phyloP scores from a whole-genome alignment of 2,329 filamentous ascomycete genomes.

The Colletotrichum tabaci region DNA sequence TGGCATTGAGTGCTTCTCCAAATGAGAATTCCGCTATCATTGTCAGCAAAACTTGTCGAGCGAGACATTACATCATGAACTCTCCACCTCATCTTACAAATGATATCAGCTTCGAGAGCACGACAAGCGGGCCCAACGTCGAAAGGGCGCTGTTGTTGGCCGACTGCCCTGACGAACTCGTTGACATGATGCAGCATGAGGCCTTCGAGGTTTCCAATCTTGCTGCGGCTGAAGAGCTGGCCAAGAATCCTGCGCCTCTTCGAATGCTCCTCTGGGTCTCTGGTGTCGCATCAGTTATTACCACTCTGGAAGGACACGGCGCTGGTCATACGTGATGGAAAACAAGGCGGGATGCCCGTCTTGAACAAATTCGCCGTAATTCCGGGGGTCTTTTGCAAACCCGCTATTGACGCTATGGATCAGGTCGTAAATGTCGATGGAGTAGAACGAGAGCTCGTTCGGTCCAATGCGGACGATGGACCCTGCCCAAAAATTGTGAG shows the following conservation, averaged over 20 bases:
- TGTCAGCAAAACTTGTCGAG: background rate
- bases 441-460: slow-evolving; percentile 48
- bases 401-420: slow-evolving; percentile 47
- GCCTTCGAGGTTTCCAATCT: slow-evolving; percentile 46
- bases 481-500: slow-evolving; percentile 18
- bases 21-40: slow-evolving; percentile 48
- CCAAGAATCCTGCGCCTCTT: slow-evolving; percentile 49
- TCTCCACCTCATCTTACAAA: background rate
- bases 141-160: background rate
- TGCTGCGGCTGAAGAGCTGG: slow-evolving; percentile 48
- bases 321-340: slow-evolving; percentile 45
- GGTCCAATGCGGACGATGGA: slow-evolving; percentile 46
- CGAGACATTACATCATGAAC: background rate
- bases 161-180: slow-evolving; percentile 34
- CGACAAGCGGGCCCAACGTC: slow-evolving; percentile 16
- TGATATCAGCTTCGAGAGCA: slow-evolving; percentile 28
- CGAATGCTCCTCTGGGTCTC: slow-evolving; percentile 47
- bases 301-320: background rate
- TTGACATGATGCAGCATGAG: slow-evolving; percentile 46
- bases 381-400: slow-evolving; percentile 47
- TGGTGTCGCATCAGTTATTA: slow-evolving; percentile 35
- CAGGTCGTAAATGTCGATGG: slow-evolving; percentile 45
- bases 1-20: slow-evolving; percentile 44
- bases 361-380: slow-evolving; percentile 49
- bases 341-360: slow-evolving; percentile 49